A percentile compares a stretch with the other conserved stretches of the same genome.
Evolutionary conservation across 805 yeast species (phyloP).

Genomic region (Saturnispora dispora): DNA sequence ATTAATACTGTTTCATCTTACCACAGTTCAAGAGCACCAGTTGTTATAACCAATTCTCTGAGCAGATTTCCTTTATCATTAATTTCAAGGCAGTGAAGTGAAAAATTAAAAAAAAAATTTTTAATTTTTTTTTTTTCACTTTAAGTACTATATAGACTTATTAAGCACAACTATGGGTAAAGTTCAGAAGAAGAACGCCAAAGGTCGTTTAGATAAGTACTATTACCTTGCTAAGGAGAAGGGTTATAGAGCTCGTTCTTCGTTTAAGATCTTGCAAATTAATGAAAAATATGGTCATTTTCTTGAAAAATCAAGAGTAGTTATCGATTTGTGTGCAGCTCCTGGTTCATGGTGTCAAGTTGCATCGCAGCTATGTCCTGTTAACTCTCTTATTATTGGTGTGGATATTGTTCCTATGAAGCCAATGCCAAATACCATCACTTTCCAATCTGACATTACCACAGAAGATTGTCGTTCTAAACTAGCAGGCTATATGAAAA

Average conservation of each 20-base stretch:
- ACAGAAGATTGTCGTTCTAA: slow-evolving; percentile 96
- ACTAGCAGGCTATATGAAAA: slow-evolving; percentile 90
- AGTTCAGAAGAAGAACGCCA: slow-evolving; percentile 90
- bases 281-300: slow-evolving; percentile 96
- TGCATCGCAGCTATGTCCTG: slow-evolving; percentile 87
- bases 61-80: neutral
- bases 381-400: slow-evolving; percentile 89
- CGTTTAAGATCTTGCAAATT: slow-evolving; percentile 88
- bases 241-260: slow-evolving; percentile 98
- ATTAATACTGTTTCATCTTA: neutral
- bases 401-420: slow-evolving; percentile 98
- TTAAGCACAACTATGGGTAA: slow-evolving; percentile 35
- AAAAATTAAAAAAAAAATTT: slow-evolving; percentile 3
- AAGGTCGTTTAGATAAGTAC: slow-evolving; percentile 98
- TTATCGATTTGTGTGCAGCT: slow-evolving; percentile 96
- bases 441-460: slow-evolving; percentile 95
- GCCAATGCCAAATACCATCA: slow-evolving; percentile 87
- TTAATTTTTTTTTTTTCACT: neutral
- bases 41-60: neutral
- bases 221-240: slow-evolving; percentile 94
- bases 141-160: neutral
- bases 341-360: slow-evolving; percentile 99
- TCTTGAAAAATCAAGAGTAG: slow-evolving; percentile 88
- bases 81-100: neutral
- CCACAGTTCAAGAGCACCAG: neutral